Conservation (phyloP, 176 grass and related monocot species). For the Avena atlantica region DNA sequence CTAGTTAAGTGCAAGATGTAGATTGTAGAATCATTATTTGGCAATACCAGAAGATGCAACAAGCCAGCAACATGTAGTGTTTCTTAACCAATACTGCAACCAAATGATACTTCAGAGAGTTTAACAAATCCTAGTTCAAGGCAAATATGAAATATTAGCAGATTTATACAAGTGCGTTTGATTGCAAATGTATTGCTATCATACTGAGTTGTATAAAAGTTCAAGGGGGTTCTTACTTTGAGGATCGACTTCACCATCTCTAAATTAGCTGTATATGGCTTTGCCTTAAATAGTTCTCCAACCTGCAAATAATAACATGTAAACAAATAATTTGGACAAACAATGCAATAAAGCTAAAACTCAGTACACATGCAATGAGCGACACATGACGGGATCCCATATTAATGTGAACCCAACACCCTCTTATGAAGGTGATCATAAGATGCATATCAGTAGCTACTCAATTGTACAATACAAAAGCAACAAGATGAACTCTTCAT, state of each 20-base stretch:
- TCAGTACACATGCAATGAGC: too few species aligned
- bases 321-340: conserved; percentile 35
- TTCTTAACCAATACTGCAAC: conserved; percentile 8
- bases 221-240: conserved; percentile 48
- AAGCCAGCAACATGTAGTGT: too few species aligned
- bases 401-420: too few species aligned
- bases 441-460: too few species aligned
- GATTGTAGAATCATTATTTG: too few species aligned
- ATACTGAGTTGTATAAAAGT: conserved; percentile 8
- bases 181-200: background rate
- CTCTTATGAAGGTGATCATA: too few species aligned
- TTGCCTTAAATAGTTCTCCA: conserved; percentile 54
- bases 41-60: too few species aligned
- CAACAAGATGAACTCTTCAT: too few species aligned
- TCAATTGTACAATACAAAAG: too few species aligned
- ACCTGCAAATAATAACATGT: conserved; percentile 52
- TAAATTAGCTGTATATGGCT: conserved; percentile 63
- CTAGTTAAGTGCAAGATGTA: too few species aligned
- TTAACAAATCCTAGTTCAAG: conserved; percentile 50
- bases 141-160: conserved; percentile 30
- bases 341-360: background rate
- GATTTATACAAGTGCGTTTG: conserved; percentile 1
- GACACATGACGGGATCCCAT: too few species aligned
- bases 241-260: conserved; percentile 61
- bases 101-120: conserved; percentile 56